Conservation (phyloP, 257 asterid species). For the Solanum ossicruentum region DNA sequence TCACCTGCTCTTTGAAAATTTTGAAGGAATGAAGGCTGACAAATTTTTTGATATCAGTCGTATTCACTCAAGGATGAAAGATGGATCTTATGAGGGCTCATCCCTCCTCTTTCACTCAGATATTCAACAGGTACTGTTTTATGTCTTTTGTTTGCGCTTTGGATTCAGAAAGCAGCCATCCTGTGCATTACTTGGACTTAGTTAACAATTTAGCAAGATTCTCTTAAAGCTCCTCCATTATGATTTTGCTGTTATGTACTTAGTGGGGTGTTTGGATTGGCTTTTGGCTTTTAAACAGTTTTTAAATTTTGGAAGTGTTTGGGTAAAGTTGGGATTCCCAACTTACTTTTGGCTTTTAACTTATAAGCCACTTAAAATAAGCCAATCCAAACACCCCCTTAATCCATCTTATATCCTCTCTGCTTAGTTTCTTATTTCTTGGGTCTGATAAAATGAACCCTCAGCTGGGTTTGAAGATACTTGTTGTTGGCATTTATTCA, state of each 20-base stretch:
- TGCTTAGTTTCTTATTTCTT: background rate
- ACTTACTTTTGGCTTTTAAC: too few species aligned
- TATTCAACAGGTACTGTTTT: constrained; percentile 54
- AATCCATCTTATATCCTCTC: background rate
- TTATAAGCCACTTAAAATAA: too few species aligned
- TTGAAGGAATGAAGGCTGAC: constrained; percentile 42
- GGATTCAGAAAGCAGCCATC: background rate
- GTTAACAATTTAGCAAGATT: background rate
- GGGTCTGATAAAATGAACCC: background rate
- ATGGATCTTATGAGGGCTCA: constrained; percentile 55
- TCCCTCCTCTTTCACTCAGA: constrained; percentile 61
- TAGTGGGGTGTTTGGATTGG: too few species aligned
- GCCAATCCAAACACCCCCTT: background rate
- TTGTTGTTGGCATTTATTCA: background rate
- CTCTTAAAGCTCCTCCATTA: background rate
- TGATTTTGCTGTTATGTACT: background rate
- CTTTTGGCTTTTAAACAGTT: too few species aligned
- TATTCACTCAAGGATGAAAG: constrained; percentile 64
- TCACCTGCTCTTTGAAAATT: constrained; percentile 37
- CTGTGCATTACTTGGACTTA: background rate
- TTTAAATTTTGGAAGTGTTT: too few species aligned
- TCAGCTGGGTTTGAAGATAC: background rate
- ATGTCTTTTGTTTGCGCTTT: background rate
- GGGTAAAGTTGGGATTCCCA: too few species aligned
- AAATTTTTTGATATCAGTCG: constrained; percentile 40